phyloP scores from a whole-genome alignment of 2,329 filamentous ascomycete species.

The Aspergillus sp. region DNA sequence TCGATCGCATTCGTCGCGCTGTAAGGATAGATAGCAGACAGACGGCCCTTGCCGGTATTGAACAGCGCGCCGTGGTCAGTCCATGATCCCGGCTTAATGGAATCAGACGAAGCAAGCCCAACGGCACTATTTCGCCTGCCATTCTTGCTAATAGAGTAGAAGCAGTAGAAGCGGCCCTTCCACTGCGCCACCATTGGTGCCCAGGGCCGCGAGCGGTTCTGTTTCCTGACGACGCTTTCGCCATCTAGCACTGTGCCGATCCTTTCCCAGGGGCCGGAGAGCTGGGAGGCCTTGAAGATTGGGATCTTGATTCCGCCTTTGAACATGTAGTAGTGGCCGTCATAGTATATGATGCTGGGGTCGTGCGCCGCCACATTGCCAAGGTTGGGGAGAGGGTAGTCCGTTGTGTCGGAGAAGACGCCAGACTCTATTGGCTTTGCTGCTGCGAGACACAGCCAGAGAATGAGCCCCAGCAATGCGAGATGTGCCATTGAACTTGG shows the following conservation, averaged over 20 bases:
- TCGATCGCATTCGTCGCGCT: constrained; percentile 40
- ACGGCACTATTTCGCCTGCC: constrained; percentile 37
- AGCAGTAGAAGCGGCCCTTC: constrained; percentile 37
- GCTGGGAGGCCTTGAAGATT: constrained; percentile 24
- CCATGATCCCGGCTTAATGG: constrained; percentile 27
- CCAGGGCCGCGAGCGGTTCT: constrained; percentile 34
- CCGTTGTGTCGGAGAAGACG: constrained; percentile 27
- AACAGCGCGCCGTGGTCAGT: constrained; percentile 37
- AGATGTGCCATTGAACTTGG: constrained; percentile 1
- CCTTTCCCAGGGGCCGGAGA: constrained; percentile 34
- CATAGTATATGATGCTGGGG: constrained; percentile 31
- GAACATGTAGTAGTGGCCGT: constrained; percentile 36
- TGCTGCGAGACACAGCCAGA: constrained; percentile 16
- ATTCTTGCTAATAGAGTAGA: constrained; percentile 31
- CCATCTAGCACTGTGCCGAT: constrained; percentile 32
- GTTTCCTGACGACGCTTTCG: constrained; percentile 30
- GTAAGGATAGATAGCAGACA: constrained; percentile 30
- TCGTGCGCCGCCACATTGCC: constrained; percentile 34
- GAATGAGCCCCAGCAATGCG: constrained; percentile 7
- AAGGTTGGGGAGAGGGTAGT: constrained; percentile 28
- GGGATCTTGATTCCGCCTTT: constrained; percentile 31
- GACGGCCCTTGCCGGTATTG: constrained; percentile 27
- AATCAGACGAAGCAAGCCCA: constrained; percentile 33
- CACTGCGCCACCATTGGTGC: constrained; percentile 33
- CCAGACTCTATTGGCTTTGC: constrained; percentile 7